Base-by-base conservation (phyloP, 2,329 filamentous ascomycete species). In the Leptographium radiaticola region DNA sequence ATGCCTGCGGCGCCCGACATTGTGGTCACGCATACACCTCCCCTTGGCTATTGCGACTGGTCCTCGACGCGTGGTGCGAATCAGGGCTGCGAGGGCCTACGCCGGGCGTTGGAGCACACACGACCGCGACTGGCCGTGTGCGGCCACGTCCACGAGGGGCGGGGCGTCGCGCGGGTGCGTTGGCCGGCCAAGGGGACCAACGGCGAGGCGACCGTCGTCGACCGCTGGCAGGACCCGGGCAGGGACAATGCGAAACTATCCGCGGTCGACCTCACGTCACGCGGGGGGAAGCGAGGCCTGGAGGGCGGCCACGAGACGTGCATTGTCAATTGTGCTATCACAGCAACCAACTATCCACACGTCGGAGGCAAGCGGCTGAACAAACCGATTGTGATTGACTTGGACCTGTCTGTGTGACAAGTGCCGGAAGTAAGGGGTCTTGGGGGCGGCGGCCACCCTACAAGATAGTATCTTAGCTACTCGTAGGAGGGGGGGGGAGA, bases 381-480 rank as follows among this genome's bases (percentile, higher is more conserved):
- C 67, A 87, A 89, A 64, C 84, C 88, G 20, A 84, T 94, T 59
- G 83, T 94, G n/a, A 81, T 95, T 13, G 87, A 95, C 64, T 63
- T 94, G 34, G 81, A 89, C 59, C 70, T 93, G 57, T 83, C 84
- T 0, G 71, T 83, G 20, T 79, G 75, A 71, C 64, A 67, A 50
- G 18, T 18, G 46, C 16, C 11, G 30, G 16, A 4, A 25, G 16
- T 43, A 11, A 40, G 11, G 20, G 40, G 40, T 16, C 40, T 25
- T 25, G 25, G 25, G 25, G 25, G 25, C 25, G 25, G 25, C 25
- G 25, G 25, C 25, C 25, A 25, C 25, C 25, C 25, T 25, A 25
- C 25, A 25, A 25, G 25, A 25, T 25, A 25, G 25, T 25, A 25
- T 25, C 25, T 25, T 25, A 25, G 3, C 2, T 25, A 25, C 25